These are phyloP conservation scores for Plantago lanceolata DNA, from an alignment of 305 asterid species.

Conservation along the genomic window DNA sequence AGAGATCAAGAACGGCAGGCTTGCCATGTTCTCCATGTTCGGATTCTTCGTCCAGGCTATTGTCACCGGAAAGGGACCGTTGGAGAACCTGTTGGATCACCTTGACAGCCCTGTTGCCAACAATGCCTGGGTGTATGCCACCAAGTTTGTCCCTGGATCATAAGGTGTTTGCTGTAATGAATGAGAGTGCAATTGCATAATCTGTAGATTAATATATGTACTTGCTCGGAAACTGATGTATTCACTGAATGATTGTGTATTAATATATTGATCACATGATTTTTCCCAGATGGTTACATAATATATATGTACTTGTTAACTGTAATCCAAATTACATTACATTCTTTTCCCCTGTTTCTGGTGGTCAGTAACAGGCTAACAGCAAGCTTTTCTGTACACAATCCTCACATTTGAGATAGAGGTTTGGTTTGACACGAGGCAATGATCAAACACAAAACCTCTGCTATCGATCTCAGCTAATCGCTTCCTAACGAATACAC, in stretches of 20 bases:
- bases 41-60: constrained; percentile 68
- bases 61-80: constrained; percentile 60
- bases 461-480: constrained; percentile 20
- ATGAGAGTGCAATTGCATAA: constrained; percentile 3
- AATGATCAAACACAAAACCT: not conserved
- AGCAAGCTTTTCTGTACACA: not conserved
- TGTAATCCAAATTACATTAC: not conserved
- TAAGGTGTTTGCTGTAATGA: constrained; percentile 26
- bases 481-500: constrained; percentile 10
- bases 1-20: constrained; percentile 74
- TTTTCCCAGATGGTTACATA: not conserved
- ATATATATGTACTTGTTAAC: not conserved
- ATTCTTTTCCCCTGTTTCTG: too few relatives aligned
- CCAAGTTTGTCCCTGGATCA: constrained; percentile 74
- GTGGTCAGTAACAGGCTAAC: not conserved
- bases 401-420: not conserved
- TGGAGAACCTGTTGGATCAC: constrained; percentile 70
- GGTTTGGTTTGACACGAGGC: not conserved
- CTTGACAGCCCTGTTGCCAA: constrained; percentile 78
- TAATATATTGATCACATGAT: not conserved
- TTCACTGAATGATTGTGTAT: not conserved
- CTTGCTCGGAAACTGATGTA: constrained; percentile 4
- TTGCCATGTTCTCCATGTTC: constrained; percentile 74
- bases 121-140: constrained; percentile 86
- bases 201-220: constrained; percentile 15